A percentile compares a stretch with the other conserved stretches of the same genome.
Conservation (phyloP, 2,329 filamentous ascomycete genomes). For the Diplocarpon rosae region DNA sequence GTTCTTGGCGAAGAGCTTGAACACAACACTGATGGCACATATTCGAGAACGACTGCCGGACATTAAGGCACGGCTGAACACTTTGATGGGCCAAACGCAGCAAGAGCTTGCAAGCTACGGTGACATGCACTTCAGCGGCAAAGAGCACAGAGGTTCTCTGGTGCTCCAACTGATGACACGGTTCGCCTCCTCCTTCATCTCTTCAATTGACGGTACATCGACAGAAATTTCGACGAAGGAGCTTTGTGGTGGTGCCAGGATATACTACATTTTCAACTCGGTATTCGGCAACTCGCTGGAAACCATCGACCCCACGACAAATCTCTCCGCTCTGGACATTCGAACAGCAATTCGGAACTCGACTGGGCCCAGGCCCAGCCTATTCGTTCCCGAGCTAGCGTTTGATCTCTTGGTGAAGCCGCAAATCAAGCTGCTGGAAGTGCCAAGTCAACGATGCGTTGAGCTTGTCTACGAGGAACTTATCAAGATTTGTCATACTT, state of each 20-base stretch:
- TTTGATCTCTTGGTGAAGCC: slow-evolving; percentile 97
- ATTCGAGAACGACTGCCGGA: slow-evolving; percentile 93
- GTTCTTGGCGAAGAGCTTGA: slow-evolving; percentile 87
- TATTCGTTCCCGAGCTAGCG: slow-evolving; percentile 95
- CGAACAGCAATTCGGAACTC: slow-evolving; percentile 96
- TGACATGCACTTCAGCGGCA: slow-evolving; percentile 93
- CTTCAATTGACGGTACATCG: slow-evolving; percentile 95
- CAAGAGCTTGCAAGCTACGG: slow-evolving; percentile 97
- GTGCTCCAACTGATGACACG: slow-evolving; percentile 97
- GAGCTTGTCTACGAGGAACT: slow-evolving; percentile 97
- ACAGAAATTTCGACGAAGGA: slow-evolving; percentile 96
- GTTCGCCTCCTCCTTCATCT: slow-evolving; percentile 95
- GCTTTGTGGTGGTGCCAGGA: slow-evolving; percentile 27
- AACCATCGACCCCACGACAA: slow-evolving; percentile 90
- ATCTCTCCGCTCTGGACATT: slow-evolving; percentile 89
- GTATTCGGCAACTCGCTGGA: slow-evolving; percentile 87
- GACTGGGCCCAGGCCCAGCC: slow-evolving; percentile 84
- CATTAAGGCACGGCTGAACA: slow-evolving; percentile 96
- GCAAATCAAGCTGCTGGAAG: slow-evolving; percentile 92
- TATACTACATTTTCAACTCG: slow-evolving; percentile 28
- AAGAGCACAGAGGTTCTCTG: slow-evolving; percentile 88
- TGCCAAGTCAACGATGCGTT: slow-evolving; percentile 90
- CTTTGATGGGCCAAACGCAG: slow-evolving; percentile 98
- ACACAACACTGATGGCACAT: slow-evolving; percentile 89
- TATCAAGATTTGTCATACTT: slow-evolving; percentile 99